Percentiles rank a stretch among this genome's conserved stretches.
Conservation (phyloP, 176 grass and related monocot genomes). For the Aegilops umbellulata region DNA sequence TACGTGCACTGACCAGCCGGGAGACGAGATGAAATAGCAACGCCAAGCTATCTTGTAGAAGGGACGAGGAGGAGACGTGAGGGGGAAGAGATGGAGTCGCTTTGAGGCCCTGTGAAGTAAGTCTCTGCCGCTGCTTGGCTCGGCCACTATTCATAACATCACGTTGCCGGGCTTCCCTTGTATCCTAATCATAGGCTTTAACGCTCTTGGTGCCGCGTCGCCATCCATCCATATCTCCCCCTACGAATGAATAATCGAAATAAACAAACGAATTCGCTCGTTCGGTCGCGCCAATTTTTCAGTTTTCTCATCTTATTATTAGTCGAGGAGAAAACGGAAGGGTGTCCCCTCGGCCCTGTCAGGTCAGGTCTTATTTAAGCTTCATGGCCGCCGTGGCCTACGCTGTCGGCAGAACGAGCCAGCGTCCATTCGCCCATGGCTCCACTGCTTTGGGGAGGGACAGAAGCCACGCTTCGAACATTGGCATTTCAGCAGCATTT, state of each 20-base stretch:
- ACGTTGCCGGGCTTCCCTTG: conserved; percentile 28
- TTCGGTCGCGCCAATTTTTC: not conserved
- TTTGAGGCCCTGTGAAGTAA: conserved; percentile 52
- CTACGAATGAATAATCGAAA: conserved; percentile 22
- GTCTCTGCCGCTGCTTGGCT: conserved; percentile 23
- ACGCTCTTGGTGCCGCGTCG: conserved; percentile 67
- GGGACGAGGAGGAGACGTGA: not conserved
- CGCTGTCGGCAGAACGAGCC: not conserved
- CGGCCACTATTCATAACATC: conserved; percentile 42
- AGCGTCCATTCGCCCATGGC: not conserved
- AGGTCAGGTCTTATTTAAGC: conserved; percentile 27
- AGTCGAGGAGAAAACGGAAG: not conserved
- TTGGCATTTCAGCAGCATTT: not conserved
- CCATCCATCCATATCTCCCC: conserved; percentile 57
- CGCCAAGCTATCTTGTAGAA: conserved; percentile 14
- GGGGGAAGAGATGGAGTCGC: conserved; percentile 20
- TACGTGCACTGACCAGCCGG: conserved; percentile 10
- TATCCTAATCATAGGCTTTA: conserved; percentile 53
- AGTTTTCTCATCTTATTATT: not conserved
- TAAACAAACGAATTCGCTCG: conserved; percentile 16
- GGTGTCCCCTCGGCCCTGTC: too few species aligned
- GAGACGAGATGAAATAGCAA: conserved; percentile 4
- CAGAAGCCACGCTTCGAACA: not conserved
- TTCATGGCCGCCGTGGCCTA: conserved; percentile 5
- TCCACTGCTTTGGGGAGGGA: not conserved